Evolutionary conservation across 495 filamentous ascomycete species (phyloP), one percentile per base, ranked within the genome.

Genomic region (Hypomontagnella submonticulosa): DNA sequence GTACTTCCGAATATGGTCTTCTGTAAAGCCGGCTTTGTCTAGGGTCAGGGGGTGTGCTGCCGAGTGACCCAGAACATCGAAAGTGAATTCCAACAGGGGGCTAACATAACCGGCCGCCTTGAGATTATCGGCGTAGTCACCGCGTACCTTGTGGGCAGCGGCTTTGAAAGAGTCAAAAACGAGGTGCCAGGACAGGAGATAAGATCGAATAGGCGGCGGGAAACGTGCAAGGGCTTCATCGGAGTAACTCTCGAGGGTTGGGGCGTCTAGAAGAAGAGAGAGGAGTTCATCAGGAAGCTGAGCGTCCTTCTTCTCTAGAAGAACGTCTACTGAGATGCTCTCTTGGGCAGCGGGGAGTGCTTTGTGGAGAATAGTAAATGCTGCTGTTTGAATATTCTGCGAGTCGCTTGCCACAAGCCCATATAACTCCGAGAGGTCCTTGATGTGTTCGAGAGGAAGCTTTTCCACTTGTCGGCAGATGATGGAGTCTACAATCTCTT

Each of bases 121-220:
- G 55, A 97, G 83, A 32, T 87, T 84, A 3, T 89, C 81, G 0
- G 85, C 82, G 71, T 98, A 99, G 67, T 92, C 87, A 44, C 83
- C 84, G 67, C 90, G 89, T 8, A 97, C 87, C 69, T 91, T 88
- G 72, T 89, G 87, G 4, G 93, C 92, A 4, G 93, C 87, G 41
- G 89, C 87, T 47, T 83, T 79, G 72, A 95, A 95, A 59, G 93
- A 90, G 67, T 95, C 92, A 71, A 96, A 97, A 2, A 97, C 85
- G 11, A 98, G 78, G 57, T 92, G 85, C 95, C 95, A 98, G 38
- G 92, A 90, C 23, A 97, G 78, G n/a, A 98, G 82, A 72, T 97
- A 99, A 4, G 88, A 87, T 46, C 90, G 82, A 40, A 87, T 67
- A 1, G 66, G 83, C 50, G 61, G 77, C 53, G 71, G 88, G 77